Evolutionary conservation across 1,284 basidiomycete species (phyloP), one percentile per base, ranked within the genome.

Genomic region (Phylloboletellus chloephorus): DNA sequence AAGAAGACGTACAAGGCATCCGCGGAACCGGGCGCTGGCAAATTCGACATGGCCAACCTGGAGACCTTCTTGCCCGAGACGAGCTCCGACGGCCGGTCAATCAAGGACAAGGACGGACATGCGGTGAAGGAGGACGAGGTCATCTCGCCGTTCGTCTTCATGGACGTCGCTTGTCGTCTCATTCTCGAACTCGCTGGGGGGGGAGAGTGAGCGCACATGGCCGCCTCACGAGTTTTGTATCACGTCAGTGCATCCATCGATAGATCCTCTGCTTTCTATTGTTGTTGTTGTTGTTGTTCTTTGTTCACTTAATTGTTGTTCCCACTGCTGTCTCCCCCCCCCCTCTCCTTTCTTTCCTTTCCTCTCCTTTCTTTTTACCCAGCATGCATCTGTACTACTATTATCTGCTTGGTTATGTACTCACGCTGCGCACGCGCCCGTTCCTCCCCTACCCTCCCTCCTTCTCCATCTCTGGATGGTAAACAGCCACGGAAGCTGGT

Each of bases 131-230:
- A 65, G 21, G 85, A 87, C 51, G 88, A 88, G 50, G 82, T 93
- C 37, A 78, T 88, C 6, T 91, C 86, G 37, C 95, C 96, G 4
- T 98, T 94, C 67, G 78, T 98, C 48, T 98, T 98, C 65, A 84
- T 98, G 76, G 95, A 98, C 63, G 86, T 95, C 43, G 92, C 96
- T 6, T 96, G 85, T 57, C 69, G 78, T 48, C 67, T 89, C 50
- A 89, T 89, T 54, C 68, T 89, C 32, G 83, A 88, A 64, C 72
- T 88, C 50, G 85, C 86, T 15, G 85, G 85, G 38, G 85, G 80
- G 37, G 69, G 68, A 42, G 66, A 68, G 30, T 64, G 43, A 54
- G 34, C 15, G 13, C 22, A 31, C 22, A 17, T 21, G 19, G 17
- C 20, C 35, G 31, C 21, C 29, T 30, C 17, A n/a, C 9, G n/a